A percentile compares a stretch with the other conserved stretches of the same genome.
These are phyloP conservation scores for Globisporangium camurandrum DNA, from an alignment of 352 stramenopile genomes.

Conservation along the genomic window DNA sequence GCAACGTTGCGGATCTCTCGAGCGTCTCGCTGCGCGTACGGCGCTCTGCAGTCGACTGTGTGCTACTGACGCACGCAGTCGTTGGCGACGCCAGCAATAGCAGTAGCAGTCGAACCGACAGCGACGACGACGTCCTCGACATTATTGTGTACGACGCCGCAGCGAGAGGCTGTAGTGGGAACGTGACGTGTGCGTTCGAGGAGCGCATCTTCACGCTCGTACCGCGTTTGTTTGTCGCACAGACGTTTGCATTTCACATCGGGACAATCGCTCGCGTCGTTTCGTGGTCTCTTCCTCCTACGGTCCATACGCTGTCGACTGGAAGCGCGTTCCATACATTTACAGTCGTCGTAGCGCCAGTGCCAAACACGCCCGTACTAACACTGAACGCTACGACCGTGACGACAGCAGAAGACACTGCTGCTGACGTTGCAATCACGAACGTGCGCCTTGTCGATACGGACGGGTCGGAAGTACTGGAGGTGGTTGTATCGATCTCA, in stretches of 20 bases:
- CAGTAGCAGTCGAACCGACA: not conserved
- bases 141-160: conserved; percentile 9
- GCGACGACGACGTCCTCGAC: not conserved
- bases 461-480: conserved; percentile 43
- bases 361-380: conserved; percentile 29
- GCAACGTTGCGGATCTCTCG: conserved; percentile 18
- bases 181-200: conserved; percentile 12
- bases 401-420: conserved; percentile 24
- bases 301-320: conserved; percentile 17
- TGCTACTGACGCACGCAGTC: conserved; percentile 7
- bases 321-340: conserved; percentile 20
- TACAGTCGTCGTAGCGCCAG: conserved; percentile 23
- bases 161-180: conserved; percentile 7
- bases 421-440: conserved; percentile 22
- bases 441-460: conserved; percentile 29
- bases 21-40: conserved; percentile 13
- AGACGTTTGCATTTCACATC: conserved; percentile 31
- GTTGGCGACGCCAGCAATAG: no score
- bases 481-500: conserved; percentile 26
- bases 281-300: no score
- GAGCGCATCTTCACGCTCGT: conserved; percentile 19
- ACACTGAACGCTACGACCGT: conserved; percentile 21
- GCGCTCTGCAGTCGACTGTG: conserved; percentile 10
- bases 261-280: conserved; percentile 21
- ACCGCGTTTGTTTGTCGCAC: conserved; percentile 26